Percentiles rank a stretch among this genome's conserved stretches.
Evolutionary conservation across 768 basidiomycete genomes (phyloP).

Genomic region (Crucibulum laeve): DNA sequence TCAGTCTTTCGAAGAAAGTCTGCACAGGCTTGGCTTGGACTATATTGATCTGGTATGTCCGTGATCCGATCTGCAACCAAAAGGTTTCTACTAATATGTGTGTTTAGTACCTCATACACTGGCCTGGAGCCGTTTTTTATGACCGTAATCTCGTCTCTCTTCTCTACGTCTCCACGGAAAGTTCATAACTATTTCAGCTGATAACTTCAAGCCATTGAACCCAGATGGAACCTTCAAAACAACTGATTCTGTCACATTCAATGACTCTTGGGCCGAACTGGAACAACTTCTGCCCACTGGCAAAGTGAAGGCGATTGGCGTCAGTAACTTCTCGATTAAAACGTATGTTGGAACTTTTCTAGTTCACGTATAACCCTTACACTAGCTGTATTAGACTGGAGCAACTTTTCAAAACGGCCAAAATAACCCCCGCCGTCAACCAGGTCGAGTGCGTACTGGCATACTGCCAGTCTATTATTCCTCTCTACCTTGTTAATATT

Average conservation of each 20-base stretch:
- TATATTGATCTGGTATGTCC: conserved; percentile 44
- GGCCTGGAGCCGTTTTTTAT: conserved; percentile 34
- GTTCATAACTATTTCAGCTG: conserved; percentile 4
- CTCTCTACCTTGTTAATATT: background rate
- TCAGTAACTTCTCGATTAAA: conserved; percentile 58
- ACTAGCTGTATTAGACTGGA: conserved; percentile 23
- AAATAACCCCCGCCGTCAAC: conserved; percentile 41
- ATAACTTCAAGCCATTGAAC: conserved; percentile 16
- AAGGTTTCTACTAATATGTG: background rate
- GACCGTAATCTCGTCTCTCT: conserved; percentile 15
- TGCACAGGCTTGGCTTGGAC: conserved; percentile 32
- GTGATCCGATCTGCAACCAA: too few relatives aligned
- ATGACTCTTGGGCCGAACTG: conserved; percentile 45
- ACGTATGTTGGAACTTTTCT: conserved; percentile 26
- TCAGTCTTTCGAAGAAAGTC: conserved; percentile 35
- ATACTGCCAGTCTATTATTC: background rate
- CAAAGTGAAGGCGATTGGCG: conserved; percentile 47
- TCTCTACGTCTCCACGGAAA: background rate
- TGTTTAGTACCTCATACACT: conserved; percentile 47
- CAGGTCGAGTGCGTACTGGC: conserved; percentile 36
- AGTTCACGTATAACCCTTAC: background rate
- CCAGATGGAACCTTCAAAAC: conserved; percentile 29
- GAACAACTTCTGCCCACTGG: conserved; percentile 45
- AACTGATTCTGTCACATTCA: conserved; percentile 27
- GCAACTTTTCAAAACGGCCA: conserved; percentile 34